Conservation (phyloP, 2,329 filamentous ascomycete species). For the Ceratocystis variospora region DNA sequence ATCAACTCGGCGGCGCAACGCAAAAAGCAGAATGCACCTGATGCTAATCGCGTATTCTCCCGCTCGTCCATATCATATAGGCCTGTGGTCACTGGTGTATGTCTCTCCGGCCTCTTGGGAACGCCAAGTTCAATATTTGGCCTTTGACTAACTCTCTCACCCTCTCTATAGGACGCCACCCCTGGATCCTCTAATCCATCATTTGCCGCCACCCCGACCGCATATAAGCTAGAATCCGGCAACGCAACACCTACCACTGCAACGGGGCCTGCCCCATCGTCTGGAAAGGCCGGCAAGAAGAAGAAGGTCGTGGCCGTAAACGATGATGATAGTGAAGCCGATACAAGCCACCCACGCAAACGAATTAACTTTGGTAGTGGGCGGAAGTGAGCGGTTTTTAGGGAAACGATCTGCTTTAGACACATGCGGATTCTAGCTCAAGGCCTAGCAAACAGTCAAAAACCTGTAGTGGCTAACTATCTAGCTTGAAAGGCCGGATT, state of each 20-base stretch:
- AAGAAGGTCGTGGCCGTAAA: conserved; percentile 40
- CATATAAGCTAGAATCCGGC: conserved; percentile 30
- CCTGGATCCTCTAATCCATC: conserved; percentile 34
- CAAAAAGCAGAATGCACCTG: conserved; percentile 49
- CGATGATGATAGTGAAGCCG: conserved; percentile 45
- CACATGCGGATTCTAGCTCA: neutral
- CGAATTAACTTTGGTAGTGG: conserved; percentile 44
- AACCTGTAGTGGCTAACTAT: too few relatives aligned
- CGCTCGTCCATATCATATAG: conserved; percentile 50
- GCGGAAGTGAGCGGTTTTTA: conserved; percentile 30
- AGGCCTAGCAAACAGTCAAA: neutral
- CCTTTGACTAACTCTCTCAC: neutral
- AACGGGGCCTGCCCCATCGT: conserved; percentile 40
- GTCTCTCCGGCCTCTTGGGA: conserved; percentile 18
- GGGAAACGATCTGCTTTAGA: too few relatives aligned
- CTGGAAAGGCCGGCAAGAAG: conserved; percentile 36
- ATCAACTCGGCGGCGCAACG: conserved; percentile 49
- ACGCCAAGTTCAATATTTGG: neutral
- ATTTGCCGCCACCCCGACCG: conserved; percentile 41
- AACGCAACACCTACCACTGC: conserved; percentile 33
- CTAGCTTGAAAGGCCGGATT: neutral
- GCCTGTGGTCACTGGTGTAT: conserved; percentile 28
- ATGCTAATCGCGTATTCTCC: conserved; percentile 63
- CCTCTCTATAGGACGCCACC: conserved; percentile 28
- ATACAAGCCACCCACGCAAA: conserved; percentile 39